Base-by-base conservation (phyloP, 2,329 filamentous ascomycete genomes). In the Diaporthe sp. region DNA sequence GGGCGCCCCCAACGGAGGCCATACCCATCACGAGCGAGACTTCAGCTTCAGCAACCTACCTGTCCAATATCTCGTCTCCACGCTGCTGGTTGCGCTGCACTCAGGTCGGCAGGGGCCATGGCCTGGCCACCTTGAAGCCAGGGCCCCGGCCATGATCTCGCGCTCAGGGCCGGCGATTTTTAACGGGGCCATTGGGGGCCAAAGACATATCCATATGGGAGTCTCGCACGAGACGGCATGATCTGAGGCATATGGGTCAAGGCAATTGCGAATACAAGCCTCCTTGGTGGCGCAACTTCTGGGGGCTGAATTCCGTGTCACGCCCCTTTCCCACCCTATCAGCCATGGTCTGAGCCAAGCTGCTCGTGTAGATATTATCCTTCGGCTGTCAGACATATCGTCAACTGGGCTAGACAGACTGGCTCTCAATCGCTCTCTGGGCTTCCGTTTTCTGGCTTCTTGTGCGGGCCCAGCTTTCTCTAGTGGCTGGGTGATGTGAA, bases 1-100 rank as follows among this genome's bases (percentile, higher is more conserved):
- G 12, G 70, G 57, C 45, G 70, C 57, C 70, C 70, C 70, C 57
- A 61, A 38, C 10, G 17, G n/a, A 52, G 57, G 58, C 70, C 70
- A 54, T 30, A 54, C 17, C 28, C 47, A 25, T 42, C 69, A 42
- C 45, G 70, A 45, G 35, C 61, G 35, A 45, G 70, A 64, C 17
- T 25, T 55, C 45, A 72, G 70, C 30, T 68, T 19, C 15, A 64
- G 45, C 25, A 38, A 72, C 17, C 7, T 42, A 19, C 12, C 35
- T 64, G 35, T 15, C 55, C 70, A 54, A 64, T 72, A 35, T 25
- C 25, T 52, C 10, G 19, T 61, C 3, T 15, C 55, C 42, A n/a
- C 19, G 17, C 19, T 71, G 7, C 22, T 52, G 30, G 15, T 52
- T 33, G 57, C 28, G 22, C 33, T 25, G 15, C 35, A 22, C 15